phyloP scores from a whole-genome alignment of 2,329 filamentous ascomycete genomes.

The Aureobasidium sp. region DNA sequence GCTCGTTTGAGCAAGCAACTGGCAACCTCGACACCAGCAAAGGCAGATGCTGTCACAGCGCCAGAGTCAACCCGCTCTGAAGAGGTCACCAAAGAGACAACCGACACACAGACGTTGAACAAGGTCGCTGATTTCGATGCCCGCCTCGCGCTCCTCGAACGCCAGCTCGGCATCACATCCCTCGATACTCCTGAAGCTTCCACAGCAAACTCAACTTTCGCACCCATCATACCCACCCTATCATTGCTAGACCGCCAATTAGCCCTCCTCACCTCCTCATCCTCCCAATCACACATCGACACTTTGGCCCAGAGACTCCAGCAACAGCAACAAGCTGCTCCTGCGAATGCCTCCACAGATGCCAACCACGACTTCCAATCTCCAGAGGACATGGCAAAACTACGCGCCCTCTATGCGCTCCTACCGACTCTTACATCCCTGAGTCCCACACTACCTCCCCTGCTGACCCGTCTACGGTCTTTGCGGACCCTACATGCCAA shows the following conservation, averaged over 20 bases:
- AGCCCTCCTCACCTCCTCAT: constrained; percentile 56
- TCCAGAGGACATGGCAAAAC: constrained; percentile 69
- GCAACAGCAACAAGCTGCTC: constrained; percentile 23
- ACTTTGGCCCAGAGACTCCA: constrained; percentile 58
- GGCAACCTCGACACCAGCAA: background rate
- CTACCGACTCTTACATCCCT: constrained; percentile 82
- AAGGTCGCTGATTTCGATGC: constrained; percentile 83
- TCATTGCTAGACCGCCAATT: constrained; percentile 75
- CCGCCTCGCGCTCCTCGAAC: constrained; percentile 70
- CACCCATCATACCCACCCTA: constrained; percentile 74
- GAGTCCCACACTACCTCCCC: constrained; percentile 71
- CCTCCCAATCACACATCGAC: constrained; percentile 65
- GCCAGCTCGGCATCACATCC: constrained; percentile 67
- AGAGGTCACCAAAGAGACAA: background rate
- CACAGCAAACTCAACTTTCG: constrained; percentile 34
- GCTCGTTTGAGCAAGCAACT: constrained; percentile 10
- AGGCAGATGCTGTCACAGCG: background rate
- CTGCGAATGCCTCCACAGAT: constrained; percentile 15
- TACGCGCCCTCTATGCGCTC: constrained; percentile 84
- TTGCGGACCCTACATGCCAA: constrained; percentile 78
- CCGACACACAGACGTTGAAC: constrained; percentile 53
- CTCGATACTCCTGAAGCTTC: constrained; percentile 49
- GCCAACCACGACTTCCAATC: constrained; percentile 16
- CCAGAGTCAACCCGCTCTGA: background rate
- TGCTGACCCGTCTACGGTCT: constrained; percentile 78